Conservation (phyloP, 148 eudicot genomes). For the Vaccinium macrocarpon region DNA sequence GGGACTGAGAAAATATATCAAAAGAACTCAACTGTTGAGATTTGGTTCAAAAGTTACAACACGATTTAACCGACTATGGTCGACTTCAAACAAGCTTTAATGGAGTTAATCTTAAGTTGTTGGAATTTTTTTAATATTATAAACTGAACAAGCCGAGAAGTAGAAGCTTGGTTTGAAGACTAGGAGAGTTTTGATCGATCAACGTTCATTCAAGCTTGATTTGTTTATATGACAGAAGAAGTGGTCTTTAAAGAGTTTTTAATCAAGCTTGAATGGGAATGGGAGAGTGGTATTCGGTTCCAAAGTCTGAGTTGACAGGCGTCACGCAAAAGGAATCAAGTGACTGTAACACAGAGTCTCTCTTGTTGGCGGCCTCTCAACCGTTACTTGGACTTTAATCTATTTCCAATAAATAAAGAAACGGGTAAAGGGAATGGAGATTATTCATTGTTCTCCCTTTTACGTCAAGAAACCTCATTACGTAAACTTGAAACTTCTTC, state of each 20-base stretch:
- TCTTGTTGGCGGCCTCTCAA: not conserved
- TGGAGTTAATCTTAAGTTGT: not conserved
- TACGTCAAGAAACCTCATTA: constrained; percentile 6
- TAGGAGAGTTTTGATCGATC: not conserved
- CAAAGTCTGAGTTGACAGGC: not conserved
- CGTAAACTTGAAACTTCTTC: constrained; percentile 13
- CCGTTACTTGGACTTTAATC: not conserved
- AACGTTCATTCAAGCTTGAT: no score
- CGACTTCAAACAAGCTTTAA: not conserved
- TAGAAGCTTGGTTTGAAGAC: not conserved
- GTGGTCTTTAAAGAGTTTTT: no score
- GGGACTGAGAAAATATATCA: not conserved
- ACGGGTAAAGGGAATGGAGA: not conserved
- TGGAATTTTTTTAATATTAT: no score
- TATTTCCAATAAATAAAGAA: not conserved
- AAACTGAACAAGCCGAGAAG: not conserved
- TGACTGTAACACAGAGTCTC: not conserved
- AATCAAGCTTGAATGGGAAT: no score
- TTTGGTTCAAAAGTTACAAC: not conserved
- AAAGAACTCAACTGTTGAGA: no score
- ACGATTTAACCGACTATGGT: not conserved
- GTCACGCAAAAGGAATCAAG: not conserved
- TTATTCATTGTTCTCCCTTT: not conserved
- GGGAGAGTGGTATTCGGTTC: not conserved
- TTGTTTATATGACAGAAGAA: not conserved